A percentile compares a stretch with the other conserved stretches of the same genome.
phyloP scores from a whole-genome alignment of 2,329 filamentous ascomycete genomes.

The Curvularia spicifera region DNA sequence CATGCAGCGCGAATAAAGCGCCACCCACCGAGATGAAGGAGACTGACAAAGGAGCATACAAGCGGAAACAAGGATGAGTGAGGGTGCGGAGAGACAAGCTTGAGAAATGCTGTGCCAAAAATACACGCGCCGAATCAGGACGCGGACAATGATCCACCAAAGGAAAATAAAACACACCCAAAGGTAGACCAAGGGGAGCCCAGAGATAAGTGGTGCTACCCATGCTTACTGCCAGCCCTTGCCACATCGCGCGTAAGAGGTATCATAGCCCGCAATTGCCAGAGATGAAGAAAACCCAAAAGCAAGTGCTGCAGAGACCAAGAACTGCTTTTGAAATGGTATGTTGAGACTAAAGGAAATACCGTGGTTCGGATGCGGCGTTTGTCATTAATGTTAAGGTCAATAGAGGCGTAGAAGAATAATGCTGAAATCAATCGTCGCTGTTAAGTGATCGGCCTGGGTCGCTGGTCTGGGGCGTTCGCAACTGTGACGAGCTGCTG shows the following conservation, averaged over 20 bases:
- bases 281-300: constrained; percentile 19
- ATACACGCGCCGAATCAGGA: constrained; percentile 14
- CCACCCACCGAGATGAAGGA: constrained; percentile 5
- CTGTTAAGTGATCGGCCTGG: constrained; percentile 44
- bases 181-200: constrained; percentile 23
- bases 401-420: constrained; percentile 13
- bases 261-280: constrained; percentile 26
- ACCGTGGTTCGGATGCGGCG: constrained; percentile 27
- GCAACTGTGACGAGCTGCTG: constrained; percentile 45
- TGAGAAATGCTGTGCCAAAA: constrained; percentile 4
- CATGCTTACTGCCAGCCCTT: constrained; percentile 31
- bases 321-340: constrained; percentile 30
- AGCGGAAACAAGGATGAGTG: constrained; percentile 6
- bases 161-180: constrained; percentile 19
- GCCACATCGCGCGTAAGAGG: constrained; percentile 31
- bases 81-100: constrained; percentile 10
- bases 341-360: constrained; percentile 26
- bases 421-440: constrained; percentile 37
- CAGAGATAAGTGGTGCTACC: constrained; percentile 19
- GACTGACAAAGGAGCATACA: constrained; percentile 5
- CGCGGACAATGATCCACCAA: constrained; percentile 11
- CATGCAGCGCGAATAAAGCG: constrained; percentile 2
- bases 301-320: constrained; percentile 18
- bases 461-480: constrained; percentile 45
- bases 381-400: constrained; percentile 24